Evolutionary conservation across 352 stramenopile species (phyloP).

Genomic region (Phytophthora fragariaefolia): DNA sequence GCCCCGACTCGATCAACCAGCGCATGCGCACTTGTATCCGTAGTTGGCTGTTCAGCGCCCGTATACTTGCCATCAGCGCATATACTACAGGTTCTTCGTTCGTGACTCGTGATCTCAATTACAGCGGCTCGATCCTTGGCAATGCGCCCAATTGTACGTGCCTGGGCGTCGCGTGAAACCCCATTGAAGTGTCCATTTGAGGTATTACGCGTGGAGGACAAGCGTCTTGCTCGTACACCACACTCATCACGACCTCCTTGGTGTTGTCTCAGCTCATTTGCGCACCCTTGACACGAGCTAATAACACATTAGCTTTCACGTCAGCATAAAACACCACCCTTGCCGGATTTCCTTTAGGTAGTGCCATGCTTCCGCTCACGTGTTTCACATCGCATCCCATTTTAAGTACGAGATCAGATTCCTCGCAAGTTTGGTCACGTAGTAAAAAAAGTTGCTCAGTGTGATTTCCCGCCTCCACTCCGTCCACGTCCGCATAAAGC

Average conservation of each 20-base stretch:
- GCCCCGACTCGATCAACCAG: slow-evolving; percentile 17
- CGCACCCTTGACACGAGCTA: background rate
- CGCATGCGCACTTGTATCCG: slow-evolving; percentile 11
- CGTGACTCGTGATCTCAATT: slow-evolving; percentile 3
- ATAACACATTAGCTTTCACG: background rate
- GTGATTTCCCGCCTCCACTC: background rate
- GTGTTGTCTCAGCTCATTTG: background rate
- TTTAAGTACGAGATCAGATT: slow-evolving; percentile 12
- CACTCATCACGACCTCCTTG: background rate
- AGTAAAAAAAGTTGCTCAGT: slow-evolving; percentile 14
- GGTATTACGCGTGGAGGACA: no score
- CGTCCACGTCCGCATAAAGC: background rate
- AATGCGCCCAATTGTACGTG: slow-evolving; percentile 11
- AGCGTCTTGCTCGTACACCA: no score
- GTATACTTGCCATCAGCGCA: slow-evolving; percentile 28
- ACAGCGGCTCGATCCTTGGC: slow-evolving; percentile 5
- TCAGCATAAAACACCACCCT: slow-evolving; percentile 5
- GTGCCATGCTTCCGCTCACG: background rate
- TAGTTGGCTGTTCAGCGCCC: background rate
- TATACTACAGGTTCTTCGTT: background rate
- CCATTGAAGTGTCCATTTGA: background rate
- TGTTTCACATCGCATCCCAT: background rate
- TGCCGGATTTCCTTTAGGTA: background rate
- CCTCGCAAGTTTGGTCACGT: slow-evolving; percentile 5
- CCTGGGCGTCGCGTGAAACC: background rate